Conservation (phyloP, 164 flowering plant species). For the Taxillus chinensis region DNA sequence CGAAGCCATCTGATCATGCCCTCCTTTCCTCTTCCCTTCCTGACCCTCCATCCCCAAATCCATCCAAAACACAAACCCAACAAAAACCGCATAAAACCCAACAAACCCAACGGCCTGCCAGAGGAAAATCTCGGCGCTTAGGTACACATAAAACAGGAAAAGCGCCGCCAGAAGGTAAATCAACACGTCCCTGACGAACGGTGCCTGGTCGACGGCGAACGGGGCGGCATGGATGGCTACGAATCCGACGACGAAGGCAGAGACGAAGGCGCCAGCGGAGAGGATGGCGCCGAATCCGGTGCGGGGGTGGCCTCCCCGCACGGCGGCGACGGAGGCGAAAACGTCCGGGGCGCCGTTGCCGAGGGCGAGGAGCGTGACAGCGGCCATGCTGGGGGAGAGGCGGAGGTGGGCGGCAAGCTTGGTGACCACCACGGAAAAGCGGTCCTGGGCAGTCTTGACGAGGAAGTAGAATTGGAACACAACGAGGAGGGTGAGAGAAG, state of each 20-base stretch:
- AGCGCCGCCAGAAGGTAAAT: conserved; percentile 66
- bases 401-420: conserved; percentile 43
- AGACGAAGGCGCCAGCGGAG: conserved; percentile 84
- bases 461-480: conserved; percentile 73
- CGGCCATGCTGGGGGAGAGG: conserved; percentile 76
- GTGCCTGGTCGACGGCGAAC: conserved; percentile 49
- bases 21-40: conserved; percentile 10
- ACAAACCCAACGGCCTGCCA: conserved; percentile 98
- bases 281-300: conserved; percentile 89
- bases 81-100: conserved; percentile 78
- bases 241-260: conserved; percentile 86
- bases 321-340: conserved; percentile 75
- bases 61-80: conserved; percentile 94
- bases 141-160: conserved; percentile 67
- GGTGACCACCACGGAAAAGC: conserved; percentile 78
- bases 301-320: conserved; percentile 58
- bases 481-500: conserved; percentile 39
- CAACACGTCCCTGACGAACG: conserved; percentile 76
- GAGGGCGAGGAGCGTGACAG: conserved; percentile 89
- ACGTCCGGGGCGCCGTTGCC: conserved; percentile 97
- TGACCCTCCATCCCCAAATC: conserved; percentile 45
- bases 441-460: conserved; percentile 73
- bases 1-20: conserved; percentile 10
- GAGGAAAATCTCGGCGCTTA: conserved; percentile 76
- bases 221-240: conserved; percentile 89